Conservation (phyloP, 495 filamentous ascomycete genomes). For the Penicillium atrosanguineum region DNA sequence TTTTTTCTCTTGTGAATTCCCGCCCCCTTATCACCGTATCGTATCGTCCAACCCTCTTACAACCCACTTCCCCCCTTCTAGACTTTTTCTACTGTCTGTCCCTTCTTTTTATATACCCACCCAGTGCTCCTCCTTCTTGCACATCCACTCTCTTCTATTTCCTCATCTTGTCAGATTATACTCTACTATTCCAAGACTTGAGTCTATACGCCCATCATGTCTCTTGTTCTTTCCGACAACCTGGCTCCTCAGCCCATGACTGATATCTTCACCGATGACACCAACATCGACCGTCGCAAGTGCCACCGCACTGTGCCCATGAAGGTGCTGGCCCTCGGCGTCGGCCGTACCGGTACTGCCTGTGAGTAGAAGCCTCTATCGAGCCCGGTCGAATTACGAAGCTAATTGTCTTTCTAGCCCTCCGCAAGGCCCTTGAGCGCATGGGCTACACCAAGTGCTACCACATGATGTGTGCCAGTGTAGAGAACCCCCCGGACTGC, state of each 20-base stretch:
- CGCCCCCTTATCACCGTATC: slow-evolving; percentile 15
- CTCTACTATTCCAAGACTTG: background rate
- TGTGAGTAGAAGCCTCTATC: slow-evolving; percentile 41
- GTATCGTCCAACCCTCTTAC: slow-evolving; percentile 9
- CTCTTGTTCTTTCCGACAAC: slow-evolving; percentile 43
- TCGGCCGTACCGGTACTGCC: slow-evolving; percentile 65
- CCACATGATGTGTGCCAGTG: slow-evolving; percentile 64
- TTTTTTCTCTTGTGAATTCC: slow-evolving; percentile 11
- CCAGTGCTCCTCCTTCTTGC: slow-evolving; percentile 1
- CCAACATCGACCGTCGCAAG: slow-evolving; percentile 60
- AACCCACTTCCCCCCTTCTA: slow-evolving; percentile 23
- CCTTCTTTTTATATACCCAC: slow-evolving; percentile 22
- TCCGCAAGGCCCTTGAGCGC: slow-evolving; percentile 56
- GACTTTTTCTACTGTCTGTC: slow-evolving; percentile 29
- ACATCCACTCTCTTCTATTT: slow-evolving; percentile 4
- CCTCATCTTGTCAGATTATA: background rate
- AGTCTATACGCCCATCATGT: slow-evolving; percentile 28
- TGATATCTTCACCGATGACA: slow-evolving; percentile 53
- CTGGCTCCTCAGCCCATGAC: slow-evolving; percentile 44
- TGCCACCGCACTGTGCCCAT: slow-evolving; percentile 64
- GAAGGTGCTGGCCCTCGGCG: slow-evolving; percentile 61
- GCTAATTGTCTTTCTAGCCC: slow-evolving; percentile 26
- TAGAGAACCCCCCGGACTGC: slow-evolving; percentile 59
- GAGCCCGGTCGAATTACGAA: background rate
- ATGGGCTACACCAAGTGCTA: slow-evolving; percentile 62